Base-by-base conservation (phyloP, 176 grass and related monocot species). In the Melocanna baccifera region DNA sequence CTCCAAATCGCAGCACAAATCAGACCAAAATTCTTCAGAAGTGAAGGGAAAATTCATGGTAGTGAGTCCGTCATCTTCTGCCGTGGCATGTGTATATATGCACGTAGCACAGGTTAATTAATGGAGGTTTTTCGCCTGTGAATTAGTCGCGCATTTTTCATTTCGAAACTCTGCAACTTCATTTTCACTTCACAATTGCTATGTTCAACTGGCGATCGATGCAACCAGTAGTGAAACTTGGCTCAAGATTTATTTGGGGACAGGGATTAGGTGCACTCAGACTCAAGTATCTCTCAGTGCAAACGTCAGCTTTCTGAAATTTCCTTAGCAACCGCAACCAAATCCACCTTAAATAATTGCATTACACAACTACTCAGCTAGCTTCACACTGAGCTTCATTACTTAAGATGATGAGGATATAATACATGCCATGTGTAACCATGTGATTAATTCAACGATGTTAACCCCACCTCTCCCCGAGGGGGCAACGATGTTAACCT, bases 271-370 rank as follows among this genome's bases (percentile, higher is more conserved):
- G 70, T 50, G 9, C 45, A 16, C 23, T 18, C 42, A 9, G 41
- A 28, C 69, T 28, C 40, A 46, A 47, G 13, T 8, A 16, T 75
- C 59, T 64, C 43, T 65, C 59, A 53, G 13, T 12, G 45, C 45
- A 73, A 62, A 66, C 59, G 59, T 53, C 22, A 66, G 58, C 70
- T 40, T 40, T 10, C 45, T 74, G 62, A 48, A 62, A 78, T 20
- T 45, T 86, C 66, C 28, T 25, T 50, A 70, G 63, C 83, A 86
- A 50, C 75, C 65, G 55, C 51, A 41, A 86, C 75, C 75, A 71
- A 79, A 53, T 78, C 66, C 84, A 79, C 84, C 55, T 72, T 50
- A 29, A 22, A 23, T 71, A 14, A 56, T 79, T 50, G 41, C 29
- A 23, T 71, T 20, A 56, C 66, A 52, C 72, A 47, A 34, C 15